A percentile compares a stretch with the other conserved stretches of the same genome.
Evolutionary conservation across 148 eudicot species (phyloP).

Genomic region (Cornus suecica): DNA sequence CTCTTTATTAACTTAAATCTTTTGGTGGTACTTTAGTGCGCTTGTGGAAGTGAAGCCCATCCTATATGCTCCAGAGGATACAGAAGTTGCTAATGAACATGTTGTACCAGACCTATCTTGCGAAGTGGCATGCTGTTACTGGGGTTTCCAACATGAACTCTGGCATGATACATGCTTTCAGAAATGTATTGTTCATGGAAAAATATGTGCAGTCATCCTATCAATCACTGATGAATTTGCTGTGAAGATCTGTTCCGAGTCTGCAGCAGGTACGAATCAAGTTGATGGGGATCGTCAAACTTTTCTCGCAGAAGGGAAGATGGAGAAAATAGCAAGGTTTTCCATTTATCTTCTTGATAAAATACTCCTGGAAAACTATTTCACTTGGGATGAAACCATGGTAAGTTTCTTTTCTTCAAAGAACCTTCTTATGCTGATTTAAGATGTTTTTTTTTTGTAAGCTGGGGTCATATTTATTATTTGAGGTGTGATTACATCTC

Average conservation of each 20-base stretch:
- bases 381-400: constrained; percentile 69
- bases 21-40: constrained; percentile 52
- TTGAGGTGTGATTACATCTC: neutral
- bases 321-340: constrained; percentile 53
- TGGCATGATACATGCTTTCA: constrained; percentile 74
- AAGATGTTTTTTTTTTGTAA: neutral
- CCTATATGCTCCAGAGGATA: constrained; percentile 46
- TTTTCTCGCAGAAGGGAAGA: constrained; percentile 28
- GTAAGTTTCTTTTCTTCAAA: constrained; percentile 39
- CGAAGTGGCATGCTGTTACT: constrained; percentile 27
- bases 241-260: constrained; percentile 37
- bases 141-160: constrained; percentile 53
- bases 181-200: constrained; percentile 51
- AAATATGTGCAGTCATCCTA: constrained; percentile 54
- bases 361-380: constrained; percentile 51
- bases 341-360: constrained; percentile 63
- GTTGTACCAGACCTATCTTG: constrained; percentile 25
- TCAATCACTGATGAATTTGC: constrained; percentile 52
- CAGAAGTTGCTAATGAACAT: constrained; percentile 24
- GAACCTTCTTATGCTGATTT: neutral
- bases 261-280: constrained; percentile 17
- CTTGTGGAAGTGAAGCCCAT: constrained; percentile 86
- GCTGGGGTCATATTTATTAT: neutral
- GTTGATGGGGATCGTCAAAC: constrained; percentile 16
- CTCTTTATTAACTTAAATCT: neutral